Percentiles rank a stretch among this genome's conserved stretches.
Conservation (phyloP, 345 rosid genomes). For the Eucalyptus pauciflora region DNA sequence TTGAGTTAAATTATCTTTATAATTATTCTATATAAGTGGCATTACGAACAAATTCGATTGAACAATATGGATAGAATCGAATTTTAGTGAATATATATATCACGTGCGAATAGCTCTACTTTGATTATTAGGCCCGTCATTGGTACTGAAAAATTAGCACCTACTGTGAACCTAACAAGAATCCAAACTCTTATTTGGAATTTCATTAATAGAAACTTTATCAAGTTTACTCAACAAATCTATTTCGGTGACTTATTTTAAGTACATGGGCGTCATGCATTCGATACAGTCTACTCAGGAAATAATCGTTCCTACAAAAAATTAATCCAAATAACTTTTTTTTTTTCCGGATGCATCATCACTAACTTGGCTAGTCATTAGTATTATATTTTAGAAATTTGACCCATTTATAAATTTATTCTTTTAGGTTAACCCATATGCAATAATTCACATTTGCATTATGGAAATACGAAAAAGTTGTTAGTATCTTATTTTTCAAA, state of each 20-base stretch:
- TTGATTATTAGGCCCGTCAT: neutral
- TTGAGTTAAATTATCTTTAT: neutral
- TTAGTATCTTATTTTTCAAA: neutral
- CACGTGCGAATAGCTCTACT: neutral
- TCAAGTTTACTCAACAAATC: neutral
- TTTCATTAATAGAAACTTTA: neutral
- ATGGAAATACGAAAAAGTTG: neutral
- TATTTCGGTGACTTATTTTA: neutral
- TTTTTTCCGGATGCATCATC: neutral
- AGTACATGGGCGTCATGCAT: neutral
- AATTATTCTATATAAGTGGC: neutral
- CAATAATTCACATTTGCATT: neutral
- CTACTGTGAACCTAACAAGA: accelerated
- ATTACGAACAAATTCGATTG: neutral
- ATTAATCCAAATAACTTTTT: neutral
- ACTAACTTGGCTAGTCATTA: neutral
- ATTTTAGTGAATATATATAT: neutral
- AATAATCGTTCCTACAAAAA: neutral
- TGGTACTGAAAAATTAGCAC: neutral
- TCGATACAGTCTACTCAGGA: neutral
- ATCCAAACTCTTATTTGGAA: neutral
- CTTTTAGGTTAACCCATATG: neutral
- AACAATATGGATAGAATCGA: neutral
- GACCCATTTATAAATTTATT: neutral
- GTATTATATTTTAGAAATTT: neutral